Conservation (phyloP, 371 early-diverging fungal genomes). For the Mortierella sp. region DNA sequence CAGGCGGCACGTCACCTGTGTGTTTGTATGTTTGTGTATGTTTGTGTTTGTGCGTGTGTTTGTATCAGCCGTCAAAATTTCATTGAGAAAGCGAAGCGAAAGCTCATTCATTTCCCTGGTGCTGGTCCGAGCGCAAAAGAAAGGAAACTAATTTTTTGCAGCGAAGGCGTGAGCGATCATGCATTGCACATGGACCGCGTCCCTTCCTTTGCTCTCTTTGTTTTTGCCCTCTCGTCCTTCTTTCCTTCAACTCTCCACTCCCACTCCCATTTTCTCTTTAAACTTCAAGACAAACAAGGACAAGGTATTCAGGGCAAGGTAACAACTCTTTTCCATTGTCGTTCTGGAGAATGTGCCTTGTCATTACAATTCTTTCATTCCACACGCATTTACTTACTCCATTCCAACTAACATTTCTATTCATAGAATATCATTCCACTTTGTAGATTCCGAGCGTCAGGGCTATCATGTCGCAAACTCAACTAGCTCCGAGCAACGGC, state of each 20-base stretch:
- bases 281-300: background rate
- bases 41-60: background rate
- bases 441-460: background rate
- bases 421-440: conserved; percentile 69
- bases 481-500: background rate
- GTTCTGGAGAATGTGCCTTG: background rate
- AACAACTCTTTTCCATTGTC: background rate
- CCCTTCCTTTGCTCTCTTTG: background rate
- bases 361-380: conserved; percentile 48
- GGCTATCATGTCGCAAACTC: background rate
- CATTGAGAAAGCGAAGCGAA: background rate
- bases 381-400: conserved; percentile 57
- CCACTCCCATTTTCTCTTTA: background rate
- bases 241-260: background rate
- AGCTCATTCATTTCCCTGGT: background rate
- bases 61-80: background rate
- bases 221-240: background rate
- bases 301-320: background rate
- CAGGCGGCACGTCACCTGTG: conserved; percentile 17
- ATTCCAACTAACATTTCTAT: conserved; percentile 68
- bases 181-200: conserved; percentile 9
- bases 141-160: background rate
- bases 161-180: conserved; percentile 7
- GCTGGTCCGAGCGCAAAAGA: conserved; percentile 16
- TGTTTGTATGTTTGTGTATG: background rate